Evolutionary conservation across 495 filamentous ascomycete species (phyloP).

Genomic region (Chaetomium fimeti): DNA sequence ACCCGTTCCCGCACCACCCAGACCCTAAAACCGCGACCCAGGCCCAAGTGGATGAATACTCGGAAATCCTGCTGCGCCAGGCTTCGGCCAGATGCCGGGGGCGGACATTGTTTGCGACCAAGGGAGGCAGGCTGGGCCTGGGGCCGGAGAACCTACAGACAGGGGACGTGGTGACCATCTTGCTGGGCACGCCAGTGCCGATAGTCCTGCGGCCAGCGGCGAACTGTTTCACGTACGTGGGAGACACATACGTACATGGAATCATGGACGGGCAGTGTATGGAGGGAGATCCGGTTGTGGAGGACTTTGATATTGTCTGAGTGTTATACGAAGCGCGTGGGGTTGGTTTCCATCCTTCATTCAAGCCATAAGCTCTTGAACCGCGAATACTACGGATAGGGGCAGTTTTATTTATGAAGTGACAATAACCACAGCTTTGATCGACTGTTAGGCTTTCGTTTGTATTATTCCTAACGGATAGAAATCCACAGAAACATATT

Average conservation of each 20-base stretch:
- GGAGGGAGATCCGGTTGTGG: background rate
- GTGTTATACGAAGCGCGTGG: too few species aligned
- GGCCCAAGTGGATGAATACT: too few species aligned
- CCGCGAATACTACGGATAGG: too few species aligned
- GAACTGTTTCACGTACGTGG: background rate
- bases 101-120: conserved; percentile 1
- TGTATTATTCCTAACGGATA: too few species aligned
- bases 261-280: background rate
- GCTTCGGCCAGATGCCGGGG: background rate
- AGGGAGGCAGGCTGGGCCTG: conserved; percentile 1
- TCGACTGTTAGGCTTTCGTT: too few species aligned
- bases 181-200: conserved; percentile 1
- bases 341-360: too few species aligned
- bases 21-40: too few species aligned
- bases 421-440: too few species aligned
- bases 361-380: too few species aligned
- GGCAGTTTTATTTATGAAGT: too few species aligned
- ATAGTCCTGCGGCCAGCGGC: background rate
- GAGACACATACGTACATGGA: background rate
- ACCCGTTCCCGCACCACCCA: too few species aligned
- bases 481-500: too few species aligned
- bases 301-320: conserved; percentile 8
- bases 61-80: background rate
- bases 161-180: conserved; percentile 1
- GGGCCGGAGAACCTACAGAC: conserved; percentile 2